Conservation (phyloP, 805 yeast species). For the Metschnikowia arizonensis region DNA sequence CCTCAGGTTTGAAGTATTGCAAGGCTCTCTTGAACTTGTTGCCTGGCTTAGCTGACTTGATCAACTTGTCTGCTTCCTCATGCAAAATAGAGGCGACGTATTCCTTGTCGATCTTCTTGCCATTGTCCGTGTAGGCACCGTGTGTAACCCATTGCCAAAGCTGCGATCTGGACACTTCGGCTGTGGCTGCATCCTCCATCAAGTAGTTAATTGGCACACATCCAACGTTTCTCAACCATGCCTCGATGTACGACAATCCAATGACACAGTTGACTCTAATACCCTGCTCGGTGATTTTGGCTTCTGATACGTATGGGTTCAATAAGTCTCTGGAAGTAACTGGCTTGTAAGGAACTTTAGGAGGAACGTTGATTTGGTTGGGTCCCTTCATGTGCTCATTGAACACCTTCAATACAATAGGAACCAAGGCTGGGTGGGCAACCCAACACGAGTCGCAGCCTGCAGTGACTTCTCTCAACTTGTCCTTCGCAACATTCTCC, state of each 20-base stretch:
- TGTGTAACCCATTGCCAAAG: slow-evolving; percentile 82
- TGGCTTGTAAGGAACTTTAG: slow-evolving; percentile 46
- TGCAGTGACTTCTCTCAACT: slow-evolving; percentile 68
- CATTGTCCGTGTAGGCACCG: slow-evolving; percentile 56
- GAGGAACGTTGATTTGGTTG: slow-evolving; percentile 62
- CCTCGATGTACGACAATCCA: slow-evolving; percentile 78
- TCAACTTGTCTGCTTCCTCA: slow-evolving; percentile 56
- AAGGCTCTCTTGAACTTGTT: slow-evolving; percentile 70
- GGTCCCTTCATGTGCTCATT: slow-evolving; percentile 78
- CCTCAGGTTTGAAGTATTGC: slow-evolving; percentile 66
- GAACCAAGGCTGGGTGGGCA: slow-evolving; percentile 80
- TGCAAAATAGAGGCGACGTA: slow-evolving; percentile 54
- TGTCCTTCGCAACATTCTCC: slow-evolving; percentile 70
- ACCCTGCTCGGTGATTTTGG: slow-evolving; percentile 64
- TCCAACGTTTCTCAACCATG: slow-evolving; percentile 80
- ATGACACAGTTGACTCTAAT: slow-evolving; percentile 68
- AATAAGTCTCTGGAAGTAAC: slow-evolving; percentile 56
- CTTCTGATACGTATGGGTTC: slow-evolving; percentile 60
- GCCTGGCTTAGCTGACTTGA: slow-evolving; percentile 46
- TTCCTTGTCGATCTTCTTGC: slow-evolving; percentile 54
- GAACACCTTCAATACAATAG: slow-evolving; percentile 68
- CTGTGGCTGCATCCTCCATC: slow-evolving; percentile 91
- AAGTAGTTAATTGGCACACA: slow-evolving; percentile 81
- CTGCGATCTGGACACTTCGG: slow-evolving; percentile 81
- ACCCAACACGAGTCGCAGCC: slow-evolving; percentile 92